Evolutionary conservation across 1,139 yeast species (phyloP).

Genomic region (Suhomyces choctaworum): DNA sequence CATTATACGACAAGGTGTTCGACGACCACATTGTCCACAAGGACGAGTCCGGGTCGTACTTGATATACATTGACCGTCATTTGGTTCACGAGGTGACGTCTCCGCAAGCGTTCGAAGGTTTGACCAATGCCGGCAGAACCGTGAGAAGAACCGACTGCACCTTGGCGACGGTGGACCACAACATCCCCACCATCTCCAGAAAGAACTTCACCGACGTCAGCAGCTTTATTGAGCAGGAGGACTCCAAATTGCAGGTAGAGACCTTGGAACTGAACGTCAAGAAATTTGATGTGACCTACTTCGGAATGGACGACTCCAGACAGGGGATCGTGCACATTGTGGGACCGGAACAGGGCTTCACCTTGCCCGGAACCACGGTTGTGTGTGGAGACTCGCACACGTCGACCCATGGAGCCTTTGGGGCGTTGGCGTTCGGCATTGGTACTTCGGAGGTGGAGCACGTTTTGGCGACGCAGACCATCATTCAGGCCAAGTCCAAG

Average conservation of each 20-base stretch:
- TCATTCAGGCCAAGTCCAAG: constrained; percentile 91
- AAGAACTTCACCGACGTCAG: constrained; percentile 68
- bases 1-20: constrained; percentile 94
- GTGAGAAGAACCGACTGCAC: constrained; percentile 96
- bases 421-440: constrained; percentile 96
- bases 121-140: constrained; percentile 77
- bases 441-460: constrained; percentile 99
- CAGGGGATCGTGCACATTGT: constrained; percentile 98
- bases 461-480: constrained; percentile 94
- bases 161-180: constrained; percentile 96
- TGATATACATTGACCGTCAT: constrained; percentile 92
- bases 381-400: constrained; percentile 99
- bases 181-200: constrained; percentile 90
- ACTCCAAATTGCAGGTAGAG: constrained; percentile 86
- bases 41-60: constrained; percentile 82
- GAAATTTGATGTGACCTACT: constrained; percentile 84
- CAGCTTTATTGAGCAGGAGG: constrained; percentile 86
- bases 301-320: constrained; percentile 90
- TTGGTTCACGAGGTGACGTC: constrained; percentile 97
- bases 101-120: constrained; percentile 98
- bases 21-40: constrained; percentile 89
- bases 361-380: constrained; percentile 96
- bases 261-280: constrained; percentile 92
- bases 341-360: constrained; percentile 98
- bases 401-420: constrained; percentile 98